Conservation (phyloP, 345 rosid genomes). For the Lumnitzera littorea region DNA sequence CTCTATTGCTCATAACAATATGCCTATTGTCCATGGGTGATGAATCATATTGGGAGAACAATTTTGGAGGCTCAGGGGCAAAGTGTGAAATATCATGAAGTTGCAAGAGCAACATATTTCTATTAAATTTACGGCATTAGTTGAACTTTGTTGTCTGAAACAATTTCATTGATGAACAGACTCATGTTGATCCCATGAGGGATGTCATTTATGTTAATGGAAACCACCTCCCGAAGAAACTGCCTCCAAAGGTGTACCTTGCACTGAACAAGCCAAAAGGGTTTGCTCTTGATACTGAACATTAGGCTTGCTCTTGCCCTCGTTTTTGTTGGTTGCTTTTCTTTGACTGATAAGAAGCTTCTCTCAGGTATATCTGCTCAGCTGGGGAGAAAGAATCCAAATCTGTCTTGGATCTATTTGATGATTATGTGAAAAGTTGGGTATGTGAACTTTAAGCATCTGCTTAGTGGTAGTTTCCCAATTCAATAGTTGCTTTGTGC, state of each 20-base stretch:
- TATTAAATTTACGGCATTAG: too few species aligned
- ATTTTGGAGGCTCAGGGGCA: too few species aligned
- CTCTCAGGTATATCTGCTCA: conserved; percentile 84
- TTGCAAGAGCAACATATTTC: too few species aligned
- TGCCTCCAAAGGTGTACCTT: conserved; percentile 85
- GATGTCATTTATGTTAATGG: conserved; percentile 88
- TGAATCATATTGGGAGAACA: too few species aligned
- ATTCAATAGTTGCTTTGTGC: too few species aligned
- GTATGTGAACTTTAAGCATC: conserved; percentile 21
- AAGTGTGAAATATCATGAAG: too few species aligned
- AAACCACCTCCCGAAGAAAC: conserved; percentile 72
- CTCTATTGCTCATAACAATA: too few species aligned
- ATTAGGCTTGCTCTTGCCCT: neutral
- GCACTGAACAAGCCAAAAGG: conserved; percentile 98
- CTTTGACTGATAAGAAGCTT: conserved; percentile 2
- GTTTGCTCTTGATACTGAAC: conserved; percentile 30
- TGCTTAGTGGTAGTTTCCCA: too few species aligned
- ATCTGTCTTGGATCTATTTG: conserved; percentile 63
- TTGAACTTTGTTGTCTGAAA: neutral
- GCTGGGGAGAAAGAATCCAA: conserved; percentile 75
- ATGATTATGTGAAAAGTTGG: conserved; percentile 65
- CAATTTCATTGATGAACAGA: conserved; percentile 33
- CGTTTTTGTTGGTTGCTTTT: conserved; percentile 1
- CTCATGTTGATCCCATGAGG: conserved; percentile 76
- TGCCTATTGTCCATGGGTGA: too few species aligned